phyloP scores from a whole-genome alignment of 306 rosid species.

The Vicia faba region DNA sequence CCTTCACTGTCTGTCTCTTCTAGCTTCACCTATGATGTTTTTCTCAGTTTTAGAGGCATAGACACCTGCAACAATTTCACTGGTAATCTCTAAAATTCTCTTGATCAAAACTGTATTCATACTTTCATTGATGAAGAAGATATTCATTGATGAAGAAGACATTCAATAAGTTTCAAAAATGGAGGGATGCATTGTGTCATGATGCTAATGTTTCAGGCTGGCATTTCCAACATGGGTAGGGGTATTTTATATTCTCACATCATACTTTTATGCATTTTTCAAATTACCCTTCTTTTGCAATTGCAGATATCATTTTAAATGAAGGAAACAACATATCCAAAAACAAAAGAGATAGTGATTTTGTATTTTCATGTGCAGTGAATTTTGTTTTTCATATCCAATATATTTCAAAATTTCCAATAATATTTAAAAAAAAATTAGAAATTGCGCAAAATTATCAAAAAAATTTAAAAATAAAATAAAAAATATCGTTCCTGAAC shows the following conservation, averaged over 20 bases:
- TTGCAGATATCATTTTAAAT: no score
- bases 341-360: no score
- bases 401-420: no score
- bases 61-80: constrained; percentile 14
- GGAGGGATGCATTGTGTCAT: constrained; percentile 8
- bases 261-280: background rate
- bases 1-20: background rate
- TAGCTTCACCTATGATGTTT: constrained; percentile 10
- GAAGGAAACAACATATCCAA: no score
- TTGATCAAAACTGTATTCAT: background rate
- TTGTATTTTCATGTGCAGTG: no score
- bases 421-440: no score
- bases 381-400: no score
- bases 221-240: constrained; percentile 11
- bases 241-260: background rate
- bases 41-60: background rate
- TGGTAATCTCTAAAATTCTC: background rate
- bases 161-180: background rate
- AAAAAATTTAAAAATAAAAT: no score
- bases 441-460: no score
- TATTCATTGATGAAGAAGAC: background rate
- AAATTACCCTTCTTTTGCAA: no score
- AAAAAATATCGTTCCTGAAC: no score
- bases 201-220: constrained; percentile 8
- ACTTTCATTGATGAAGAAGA: constrained; percentile 4